Evolutionary conservation across 495 filamentous ascomycete genomes (phyloP).

Genomic region (Daldinia grandis): DNA sequence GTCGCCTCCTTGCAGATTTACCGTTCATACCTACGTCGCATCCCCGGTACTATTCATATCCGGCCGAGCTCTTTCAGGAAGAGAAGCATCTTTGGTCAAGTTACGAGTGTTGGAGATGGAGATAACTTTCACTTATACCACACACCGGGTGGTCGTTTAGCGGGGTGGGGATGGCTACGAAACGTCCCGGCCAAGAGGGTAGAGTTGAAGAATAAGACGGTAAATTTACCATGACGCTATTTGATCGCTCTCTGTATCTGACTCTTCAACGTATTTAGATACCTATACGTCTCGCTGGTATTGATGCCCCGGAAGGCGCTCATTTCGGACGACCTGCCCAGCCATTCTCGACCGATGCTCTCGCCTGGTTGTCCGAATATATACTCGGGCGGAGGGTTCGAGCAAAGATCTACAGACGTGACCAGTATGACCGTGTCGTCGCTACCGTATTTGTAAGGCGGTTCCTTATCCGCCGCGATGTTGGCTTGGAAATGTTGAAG

Average conservation of each 20-base stretch:
- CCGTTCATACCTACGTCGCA: constrained; percentile 78
- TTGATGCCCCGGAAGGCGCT: constrained; percentile 91
- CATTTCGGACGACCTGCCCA: constrained; percentile 92
- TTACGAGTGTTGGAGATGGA: constrained; percentile 94
- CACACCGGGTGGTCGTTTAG: constrained; percentile 84
- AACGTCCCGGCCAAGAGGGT: constrained; percentile 72
- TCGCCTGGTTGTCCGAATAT: constrained; percentile 77
- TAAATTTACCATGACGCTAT: constrained; percentile 51
- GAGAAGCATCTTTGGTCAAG: constrained; percentile 79
- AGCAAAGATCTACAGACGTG: constrained; percentile 78
- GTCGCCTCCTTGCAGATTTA: constrained; percentile 69
- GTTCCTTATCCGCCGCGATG: constrained; percentile 73
- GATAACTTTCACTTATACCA: constrained; percentile 95
- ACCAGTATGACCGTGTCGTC: constrained; percentile 93
- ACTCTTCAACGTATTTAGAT: constrained; percentile 59
- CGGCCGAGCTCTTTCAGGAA: constrained; percentile 71
- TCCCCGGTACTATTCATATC: constrained; percentile 78
- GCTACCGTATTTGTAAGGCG: constrained; percentile 81
- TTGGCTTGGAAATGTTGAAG: constrained; percentile 88
- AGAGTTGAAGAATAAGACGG: constrained; percentile 78
- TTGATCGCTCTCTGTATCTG: constrained; percentile 6
- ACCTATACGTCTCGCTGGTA: constrained; percentile 84
- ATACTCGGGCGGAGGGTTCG: constrained; percentile 78
- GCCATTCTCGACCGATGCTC: constrained; percentile 80
- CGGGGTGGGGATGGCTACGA: constrained; percentile 92